phyloP scores from a whole-genome alignment of 2,329 filamentous ascomycete genomes.

The Penicillium digitatum region DNA sequence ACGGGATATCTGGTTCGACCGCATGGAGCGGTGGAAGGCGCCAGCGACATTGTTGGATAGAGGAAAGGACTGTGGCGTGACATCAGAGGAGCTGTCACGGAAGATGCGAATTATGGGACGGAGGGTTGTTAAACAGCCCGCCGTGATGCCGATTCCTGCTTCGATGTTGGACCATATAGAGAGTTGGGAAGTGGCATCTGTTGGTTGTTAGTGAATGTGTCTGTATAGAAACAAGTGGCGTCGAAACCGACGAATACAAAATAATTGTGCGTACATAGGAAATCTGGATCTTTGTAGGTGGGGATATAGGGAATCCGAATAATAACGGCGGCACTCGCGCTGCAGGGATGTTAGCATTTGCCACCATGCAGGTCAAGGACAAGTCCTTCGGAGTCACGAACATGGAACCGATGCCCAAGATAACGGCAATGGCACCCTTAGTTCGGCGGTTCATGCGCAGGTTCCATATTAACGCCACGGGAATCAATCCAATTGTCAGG shows the following conservation, averaged over 20 bases:
- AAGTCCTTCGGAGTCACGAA: slow-evolving; percentile 20
- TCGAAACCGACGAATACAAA: background rate
- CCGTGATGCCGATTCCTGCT: slow-evolving; percentile 38
- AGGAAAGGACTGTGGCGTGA: slow-evolving; percentile 17
- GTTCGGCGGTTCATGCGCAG: slow-evolving; percentile 52
- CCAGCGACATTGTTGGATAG: slow-evolving; percentile 16
- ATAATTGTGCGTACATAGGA: slow-evolving; percentile 21
- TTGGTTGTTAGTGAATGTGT: slow-evolving; percentile 14
- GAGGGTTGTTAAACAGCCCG: slow-evolving; percentile 36
- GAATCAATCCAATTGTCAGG: slow-evolving; percentile 51
- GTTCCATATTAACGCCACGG: slow-evolving; percentile 52
- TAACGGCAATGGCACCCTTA: slow-evolving; percentile 49
- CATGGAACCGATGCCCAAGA: slow-evolving; percentile 55
- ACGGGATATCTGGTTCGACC: slow-evolving; percentile 4
- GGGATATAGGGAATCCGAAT: slow-evolving; percentile 23
- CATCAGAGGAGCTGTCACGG: slow-evolving; percentile 21
- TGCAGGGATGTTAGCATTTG: slow-evolving; percentile 16
- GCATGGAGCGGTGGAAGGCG: slow-evolving; percentile 8
- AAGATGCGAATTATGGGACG: slow-evolving; percentile 45
- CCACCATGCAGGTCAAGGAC: background rate
- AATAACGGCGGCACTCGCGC: slow-evolving; percentile 28
- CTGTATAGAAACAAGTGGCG: too few species aligned
- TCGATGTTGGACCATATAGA: slow-evolving; percentile 38
- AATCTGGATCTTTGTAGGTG: slow-evolving; percentile 19
- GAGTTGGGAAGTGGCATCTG: slow-evolving; percentile 45